phyloP scores from a whole-genome alignment of 495 filamentous ascomycete species.

The Penicillium mononematosum region DNA sequence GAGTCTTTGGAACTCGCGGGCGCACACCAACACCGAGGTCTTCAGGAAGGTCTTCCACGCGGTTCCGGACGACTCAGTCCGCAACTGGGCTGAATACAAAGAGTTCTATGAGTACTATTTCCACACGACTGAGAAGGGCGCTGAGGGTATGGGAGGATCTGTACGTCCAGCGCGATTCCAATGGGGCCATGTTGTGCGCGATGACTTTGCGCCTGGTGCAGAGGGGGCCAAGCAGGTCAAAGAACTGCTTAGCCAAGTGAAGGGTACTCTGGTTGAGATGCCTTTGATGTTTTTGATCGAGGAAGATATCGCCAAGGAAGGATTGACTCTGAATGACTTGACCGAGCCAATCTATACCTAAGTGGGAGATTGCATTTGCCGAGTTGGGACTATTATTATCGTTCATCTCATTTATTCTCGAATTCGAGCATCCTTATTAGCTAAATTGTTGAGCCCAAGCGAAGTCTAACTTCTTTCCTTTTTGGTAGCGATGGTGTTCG shows the following conservation, averaged over 20 bases:
- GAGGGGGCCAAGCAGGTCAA: conserved; percentile 73
- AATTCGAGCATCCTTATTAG: neutral
- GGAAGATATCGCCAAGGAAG: conserved; percentile 84
- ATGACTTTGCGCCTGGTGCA: conserved; percentile 66
- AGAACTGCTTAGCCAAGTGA: conserved; percentile 69
- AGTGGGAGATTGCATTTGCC: conserved; percentile 13
- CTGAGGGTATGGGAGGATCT: conserved; percentile 35
- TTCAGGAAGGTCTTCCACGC: conserved; percentile 85
- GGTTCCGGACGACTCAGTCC: conserved; percentile 77
- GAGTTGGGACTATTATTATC: conserved; percentile 2
- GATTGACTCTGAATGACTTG: conserved; percentile 72
- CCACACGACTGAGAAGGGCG: conserved; percentile 51
- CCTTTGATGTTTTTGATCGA: conserved; percentile 84
- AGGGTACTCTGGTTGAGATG: conserved; percentile 88
- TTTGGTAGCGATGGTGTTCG: neutral
- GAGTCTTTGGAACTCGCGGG: conserved; percentile 70
- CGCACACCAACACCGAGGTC: conserved; percentile 76
- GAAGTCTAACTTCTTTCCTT: neutral
- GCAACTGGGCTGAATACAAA: conserved; percentile 84
- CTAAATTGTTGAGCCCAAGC: conserved; percentile 6
- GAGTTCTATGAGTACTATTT: conserved; percentile 78
- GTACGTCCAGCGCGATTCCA: conserved; percentile 51
- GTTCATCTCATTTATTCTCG: neutral
- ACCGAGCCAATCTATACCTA: conserved; percentile 85
- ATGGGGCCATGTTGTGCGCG: conserved; percentile 84